Conservation (phyloP, 1,284 basidiomycete species). For the Pseudozyma sp. region DNA sequence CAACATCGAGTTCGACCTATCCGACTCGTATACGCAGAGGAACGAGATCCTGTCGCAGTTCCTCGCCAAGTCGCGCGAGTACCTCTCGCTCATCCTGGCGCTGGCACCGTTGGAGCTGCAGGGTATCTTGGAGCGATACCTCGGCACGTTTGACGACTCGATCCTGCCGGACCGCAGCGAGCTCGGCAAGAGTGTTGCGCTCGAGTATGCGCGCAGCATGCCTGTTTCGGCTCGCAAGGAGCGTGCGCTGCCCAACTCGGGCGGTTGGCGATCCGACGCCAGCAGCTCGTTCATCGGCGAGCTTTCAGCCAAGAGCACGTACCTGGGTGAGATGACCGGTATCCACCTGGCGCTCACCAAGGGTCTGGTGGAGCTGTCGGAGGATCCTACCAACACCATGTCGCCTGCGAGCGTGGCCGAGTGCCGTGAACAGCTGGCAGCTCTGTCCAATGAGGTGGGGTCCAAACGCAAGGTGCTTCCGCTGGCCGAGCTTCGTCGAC, state of each 20-base stretch:
- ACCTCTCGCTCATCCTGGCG: conserved; percentile 86
- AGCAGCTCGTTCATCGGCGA: conserved; percentile 60
- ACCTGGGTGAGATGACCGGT: conserved; percentile 81
- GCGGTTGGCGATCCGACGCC: conserved; percentile 67
- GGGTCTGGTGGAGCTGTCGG: conserved; percentile 74
- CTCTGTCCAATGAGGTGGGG: conserved; percentile 74
- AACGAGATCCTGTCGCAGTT: conserved; percentile 84
- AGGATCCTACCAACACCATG: conserved; percentile 75
- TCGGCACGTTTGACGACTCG: conserved; percentile 56
- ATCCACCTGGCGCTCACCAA: conserved; percentile 75
- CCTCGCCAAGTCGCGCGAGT: conserved; percentile 79
- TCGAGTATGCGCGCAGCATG: conserved; percentile 63
- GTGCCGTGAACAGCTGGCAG: conserved; percentile 78
- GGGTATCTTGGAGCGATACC: conserved; percentile 81
- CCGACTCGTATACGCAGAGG: conserved; percentile 86
- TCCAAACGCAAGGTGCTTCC: conserved; percentile 21
- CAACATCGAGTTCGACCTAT: conserved; percentile 81
- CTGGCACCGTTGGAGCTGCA: conserved; percentile 92
- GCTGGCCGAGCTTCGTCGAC: conserved; percentile 79
- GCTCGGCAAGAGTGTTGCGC: conserved; percentile 64
- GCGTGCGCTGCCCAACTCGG: conserved; percentile 62
- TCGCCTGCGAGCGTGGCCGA: conserved; percentile 74
- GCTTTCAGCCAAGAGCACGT: conserved; percentile 61
- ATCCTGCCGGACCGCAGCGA: conserved; percentile 50
- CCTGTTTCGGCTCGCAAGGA: conserved; percentile 54